These are phyloP conservation scores for Omphalotus guepiniiformis DNA, from an alignment of 768 basidiomycete species.

Conservation along the genomic window DNA sequence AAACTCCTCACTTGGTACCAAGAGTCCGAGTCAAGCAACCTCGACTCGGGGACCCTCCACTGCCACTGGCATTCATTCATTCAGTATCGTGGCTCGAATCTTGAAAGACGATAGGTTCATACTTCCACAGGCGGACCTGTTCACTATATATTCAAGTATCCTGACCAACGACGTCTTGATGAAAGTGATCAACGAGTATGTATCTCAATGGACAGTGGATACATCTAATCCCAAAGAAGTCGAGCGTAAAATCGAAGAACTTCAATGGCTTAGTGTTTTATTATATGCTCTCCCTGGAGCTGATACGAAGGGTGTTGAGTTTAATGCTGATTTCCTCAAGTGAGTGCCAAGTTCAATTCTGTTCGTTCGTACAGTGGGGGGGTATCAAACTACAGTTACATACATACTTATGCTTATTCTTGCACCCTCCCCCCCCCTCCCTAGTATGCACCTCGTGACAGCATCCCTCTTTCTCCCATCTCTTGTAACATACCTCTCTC, in stretches of 20 bases:
- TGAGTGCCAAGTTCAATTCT: conserved; percentile 27
- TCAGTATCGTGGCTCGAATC: conserved; percentile 24
- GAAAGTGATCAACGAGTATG: conserved; percentile 29
- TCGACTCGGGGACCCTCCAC: no score
- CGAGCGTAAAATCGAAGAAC: conserved; percentile 57
- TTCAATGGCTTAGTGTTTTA: conserved; percentile 51
- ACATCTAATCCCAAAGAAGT: conserved; percentile 30
- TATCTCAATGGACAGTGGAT: conserved; percentile 39
- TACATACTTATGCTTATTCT: not conserved
- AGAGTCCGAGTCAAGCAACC: not conserved
- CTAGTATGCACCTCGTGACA: conserved; percentile 68
- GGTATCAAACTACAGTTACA: conserved; percentile 8
- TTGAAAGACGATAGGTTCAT: conserved; percentile 35
- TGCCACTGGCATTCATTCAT: not conserved
- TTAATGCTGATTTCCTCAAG: conserved; percentile 58
- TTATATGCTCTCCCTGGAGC: conserved; percentile 58
- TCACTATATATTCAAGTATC: conserved; percentile 26
- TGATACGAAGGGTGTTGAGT: conserved; percentile 30
- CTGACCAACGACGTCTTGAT: conserved; percentile 33
- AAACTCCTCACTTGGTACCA: not conserved
- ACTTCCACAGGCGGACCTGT: not conserved
- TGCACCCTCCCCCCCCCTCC: no score
- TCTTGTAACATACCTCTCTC: conserved; percentile 34
- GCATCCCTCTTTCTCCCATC: conserved; percentile 59
- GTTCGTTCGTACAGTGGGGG: not conserved